Base-by-base conservation (phyloP, 345 rosid genomes). In the Bruguiera sexangula region DNA sequence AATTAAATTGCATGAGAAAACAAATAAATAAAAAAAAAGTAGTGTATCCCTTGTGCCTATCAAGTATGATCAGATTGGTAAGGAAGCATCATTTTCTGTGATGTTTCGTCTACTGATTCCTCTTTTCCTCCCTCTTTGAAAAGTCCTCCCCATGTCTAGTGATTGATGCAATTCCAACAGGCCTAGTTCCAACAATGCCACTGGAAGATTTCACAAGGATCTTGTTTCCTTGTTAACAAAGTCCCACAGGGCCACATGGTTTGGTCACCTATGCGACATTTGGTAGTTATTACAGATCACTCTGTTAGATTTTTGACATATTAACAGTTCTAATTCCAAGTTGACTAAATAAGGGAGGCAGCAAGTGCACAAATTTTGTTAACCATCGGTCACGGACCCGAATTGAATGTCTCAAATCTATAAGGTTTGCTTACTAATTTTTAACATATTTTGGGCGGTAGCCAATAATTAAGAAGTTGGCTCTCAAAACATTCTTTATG, bases 21-120 rank as follows among this genome's bases (percentile, higher is more conserved):
- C 50, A 4, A 55, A 13, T 31, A 8, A 66, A 50, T 24, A 1
- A 24, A 24, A 0, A 24, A 0, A 21, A 43, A 60, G 30, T 30
- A 51, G 55, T 16, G 10, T 15, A 60, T 32, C 60, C 46, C 66
- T 8, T 74, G 61, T 63, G 71, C 55, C 65, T 65, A 31, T 61
- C 71, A 43, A 65, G 70, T 43, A 76, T 69, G 60, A 52, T 73
- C 39, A 78, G 53, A 73, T 53, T 52, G 60, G 59, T 2, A 43
- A 69, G 60, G 65, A 73, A 78, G 84, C 78, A 74, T 81, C 79
- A 74, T 80, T 80, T 78, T 71, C 63, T 76, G 52, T 60, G 73
- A 46, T 50, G 75, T 69, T 66, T 60, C 54, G 66, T 66, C 61
- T 65, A 57, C 68, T 32, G 9, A 48, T 46, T 26, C 2, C 31